Percentiles rank a stretch among this genome's conserved stretches.
phyloP scores from a whole-genome alignment of 371 early-diverging fungal genomes.

The Phascolomyces articulosus region DNA sequence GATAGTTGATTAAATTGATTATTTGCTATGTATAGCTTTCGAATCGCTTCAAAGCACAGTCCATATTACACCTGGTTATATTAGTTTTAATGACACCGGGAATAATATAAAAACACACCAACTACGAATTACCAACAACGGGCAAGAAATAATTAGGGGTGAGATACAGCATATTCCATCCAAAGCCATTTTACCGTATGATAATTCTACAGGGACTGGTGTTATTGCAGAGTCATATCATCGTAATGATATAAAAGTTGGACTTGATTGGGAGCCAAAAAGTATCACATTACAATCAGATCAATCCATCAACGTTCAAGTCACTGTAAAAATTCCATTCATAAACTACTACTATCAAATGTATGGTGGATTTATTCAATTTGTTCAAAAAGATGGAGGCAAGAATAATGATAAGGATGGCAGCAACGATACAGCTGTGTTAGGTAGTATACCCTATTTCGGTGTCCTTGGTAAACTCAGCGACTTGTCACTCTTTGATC shows the following conservation, averaged over 20 bases:
- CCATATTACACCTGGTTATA: conserved; percentile 61
- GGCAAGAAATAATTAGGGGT: conserved; percentile 45
- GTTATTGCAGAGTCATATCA: conserved; percentile 20
- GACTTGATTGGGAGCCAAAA: conserved; percentile 31
- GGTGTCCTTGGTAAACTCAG: conserved; percentile 56
- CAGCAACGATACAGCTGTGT: not conserved
- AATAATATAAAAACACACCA: conserved; percentile 33
- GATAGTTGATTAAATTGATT: no score
- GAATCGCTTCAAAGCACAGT: conserved; percentile 56
- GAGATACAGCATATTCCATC: conserved; percentile 20
- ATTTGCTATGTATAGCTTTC: conserved; percentile 37
- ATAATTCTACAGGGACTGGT: conserved; percentile 17
- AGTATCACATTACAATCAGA: conserved; percentile 37
- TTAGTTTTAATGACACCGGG: conserved; percentile 74
- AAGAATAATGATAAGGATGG: not conserved
- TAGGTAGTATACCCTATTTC: conserved; percentile 58
- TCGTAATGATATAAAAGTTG: conserved; percentile 29
- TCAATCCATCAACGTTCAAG: conserved; percentile 33
- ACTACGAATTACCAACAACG: conserved; percentile 57
- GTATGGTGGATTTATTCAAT: conserved; percentile 45
- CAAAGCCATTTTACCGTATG: conserved; percentile 42
- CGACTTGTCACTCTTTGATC: conserved; percentile 44
- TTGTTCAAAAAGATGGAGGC: conserved; percentile 9
- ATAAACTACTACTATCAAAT: conserved; percentile 30
- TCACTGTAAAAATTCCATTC: conserved; percentile 38